Percentiles rank a stretch among this genome's conserved stretches.
Conservation (phyloP, 805 yeast species). For the Kurtzmaniella cleridarum region DNA sequence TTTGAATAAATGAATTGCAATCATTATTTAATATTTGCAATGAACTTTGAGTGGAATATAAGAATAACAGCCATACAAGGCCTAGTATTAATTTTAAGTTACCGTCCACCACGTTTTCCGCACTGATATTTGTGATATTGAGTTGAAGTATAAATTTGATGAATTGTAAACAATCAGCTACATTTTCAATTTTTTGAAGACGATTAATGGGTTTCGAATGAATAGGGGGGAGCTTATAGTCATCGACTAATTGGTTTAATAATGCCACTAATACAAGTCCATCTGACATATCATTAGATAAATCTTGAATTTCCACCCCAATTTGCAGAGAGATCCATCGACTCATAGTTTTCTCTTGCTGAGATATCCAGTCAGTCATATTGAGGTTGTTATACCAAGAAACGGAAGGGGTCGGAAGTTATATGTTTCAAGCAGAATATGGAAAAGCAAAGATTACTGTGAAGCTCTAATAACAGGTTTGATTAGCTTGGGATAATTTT, state of each 20-base stretch:
- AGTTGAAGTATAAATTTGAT: conserved; percentile 34
- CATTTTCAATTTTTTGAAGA: conserved; percentile 44
- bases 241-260: conserved; percentile 25
- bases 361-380: conserved; percentile 31
- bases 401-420: too few species aligned
- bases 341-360: conserved; percentile 44
- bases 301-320: conserved; percentile 13
- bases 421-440: too few species aligned
- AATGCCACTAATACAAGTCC: conserved; percentile 37
- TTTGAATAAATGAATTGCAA: conserved; percentile 21
- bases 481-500: too few species aligned
- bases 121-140: conserved; percentile 39
- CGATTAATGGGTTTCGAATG: conserved; percentile 34
- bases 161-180: conserved; percentile 38
- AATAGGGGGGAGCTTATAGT: conserved; percentile 25
- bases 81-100: conserved; percentile 44
- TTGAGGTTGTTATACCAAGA: too few species aligned
- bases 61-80: conserved; percentile 44
- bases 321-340: conserved; percentile 45
- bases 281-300: conserved; percentile 31
- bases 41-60: conserved; percentile 32
- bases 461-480: too few species aligned
- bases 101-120: conserved; percentile 47
- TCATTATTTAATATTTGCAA: conserved; percentile 12
- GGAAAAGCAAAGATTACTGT: too few species aligned